Base-by-base conservation (phyloP, 129 eudicot species). In the Helianthus tuberosus region DNA sequence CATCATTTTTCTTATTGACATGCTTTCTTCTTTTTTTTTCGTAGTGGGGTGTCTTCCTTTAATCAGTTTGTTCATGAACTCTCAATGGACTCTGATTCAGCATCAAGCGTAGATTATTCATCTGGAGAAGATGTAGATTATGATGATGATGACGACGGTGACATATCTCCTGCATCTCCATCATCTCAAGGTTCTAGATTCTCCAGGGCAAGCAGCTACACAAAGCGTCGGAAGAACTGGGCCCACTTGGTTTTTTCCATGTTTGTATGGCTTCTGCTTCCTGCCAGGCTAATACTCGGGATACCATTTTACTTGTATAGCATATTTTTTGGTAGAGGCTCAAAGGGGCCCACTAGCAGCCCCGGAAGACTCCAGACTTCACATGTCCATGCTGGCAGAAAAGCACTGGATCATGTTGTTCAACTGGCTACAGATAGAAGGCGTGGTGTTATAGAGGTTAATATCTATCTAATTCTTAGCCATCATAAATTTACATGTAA, bases 1-100 rank as follows among this genome's bases (percentile, higher is more conserved):
- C 61, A 46, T 29, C 60, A 51, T 46, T 44, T 36, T 46, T 50
- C 29, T 52, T 75, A 59, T 49, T 65, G 68, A 79, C 68, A 64
- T 6, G 41, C 9, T 11, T 38, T 72, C 44, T 32, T 20, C 15
- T 17, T 11, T 79, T 20, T 20, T 67, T 32, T 14, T 14, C n/a
- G 68, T 79, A 94, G 99, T 82, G 99, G 99, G 59, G 99, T 84
- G 54, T 94, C 99, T 54, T 94, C 99, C 67, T 94, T 94, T 80
- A 94, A 94, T 84, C 97, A 89, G 69, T 82, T 94, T 77, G 90
- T 94, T 69, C 97, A 94, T 43, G 96, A 94, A 60, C 79, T 86
- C 36, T 86, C 99, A 38, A 80, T 91, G 75, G 97, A 91, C 58
- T 94, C 97, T 60, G 99, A 94, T 66, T 79, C 83, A 46, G 89